Evolutionary conservation across 2,329 filamentous ascomycete genomes (phyloP).

Genomic region (Capronia coronata): DNA sequence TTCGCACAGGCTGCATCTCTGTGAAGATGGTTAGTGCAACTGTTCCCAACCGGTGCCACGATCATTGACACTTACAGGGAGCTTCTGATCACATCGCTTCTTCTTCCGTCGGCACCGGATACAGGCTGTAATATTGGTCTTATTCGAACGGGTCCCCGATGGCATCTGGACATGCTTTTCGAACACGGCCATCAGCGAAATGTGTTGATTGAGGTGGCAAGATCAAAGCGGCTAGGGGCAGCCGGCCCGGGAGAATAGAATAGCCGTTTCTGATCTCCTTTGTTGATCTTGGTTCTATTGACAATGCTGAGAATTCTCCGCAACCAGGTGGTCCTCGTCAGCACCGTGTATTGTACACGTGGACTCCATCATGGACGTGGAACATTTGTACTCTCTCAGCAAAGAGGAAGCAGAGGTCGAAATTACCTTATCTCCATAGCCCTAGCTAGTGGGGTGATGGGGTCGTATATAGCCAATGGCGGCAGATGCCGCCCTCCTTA

Average conservation of each 20-base stretch:
- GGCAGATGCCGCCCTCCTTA: too few species aligned
- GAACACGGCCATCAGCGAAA: neutral
- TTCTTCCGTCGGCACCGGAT: conserved; percentile 86
- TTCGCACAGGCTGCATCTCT: conserved; percentile 77
- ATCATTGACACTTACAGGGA: conserved; percentile 49
- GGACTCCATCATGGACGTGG: too few species aligned
- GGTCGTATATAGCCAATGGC: neutral
- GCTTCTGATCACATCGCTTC: conserved; percentile 86
- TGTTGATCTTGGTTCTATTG: too few species aligned
- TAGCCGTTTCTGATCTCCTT: too few species aligned
- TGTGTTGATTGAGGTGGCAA: neutral
- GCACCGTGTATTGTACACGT: too few species aligned
- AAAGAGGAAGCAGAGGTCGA: too few species aligned
- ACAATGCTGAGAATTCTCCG: too few species aligned
- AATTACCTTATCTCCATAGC: too few species aligned
- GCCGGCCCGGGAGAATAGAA: too few species aligned
- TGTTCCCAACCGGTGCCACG: neutral
- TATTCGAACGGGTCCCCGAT: conserved; percentile 23
- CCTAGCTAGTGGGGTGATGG: neutral
- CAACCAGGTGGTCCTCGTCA: too few species aligned
- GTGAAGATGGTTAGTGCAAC: neutral
- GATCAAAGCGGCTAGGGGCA: neutral
- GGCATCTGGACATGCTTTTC: conserved; percentile 3
- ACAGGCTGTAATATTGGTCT: conserved; percentile 83
- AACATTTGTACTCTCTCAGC: too few species aligned